A percentile compares a stretch with the other conserved stretches of the same genome.
Evolutionary conservation across 2,329 filamentous ascomycete genomes (phyloP).

Genomic region (Monosporascus sp.): DNA sequence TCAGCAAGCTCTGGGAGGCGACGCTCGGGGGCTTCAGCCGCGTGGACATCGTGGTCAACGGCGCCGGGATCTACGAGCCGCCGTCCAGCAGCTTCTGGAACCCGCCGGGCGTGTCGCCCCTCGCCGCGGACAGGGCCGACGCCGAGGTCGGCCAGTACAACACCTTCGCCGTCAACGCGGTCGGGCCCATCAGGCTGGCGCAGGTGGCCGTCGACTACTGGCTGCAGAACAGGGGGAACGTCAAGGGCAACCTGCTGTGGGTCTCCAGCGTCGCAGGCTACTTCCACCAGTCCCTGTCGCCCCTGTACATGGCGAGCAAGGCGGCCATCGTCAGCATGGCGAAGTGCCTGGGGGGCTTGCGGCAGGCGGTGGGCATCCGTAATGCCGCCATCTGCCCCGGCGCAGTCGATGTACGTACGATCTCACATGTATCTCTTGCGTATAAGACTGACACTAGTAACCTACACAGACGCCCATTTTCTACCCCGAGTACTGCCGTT

Average conservation of each 20-base stretch:
- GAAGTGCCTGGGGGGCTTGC: too few relatives aligned
- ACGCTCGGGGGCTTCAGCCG: conserved; percentile 12
- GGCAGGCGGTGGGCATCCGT: too few relatives aligned
- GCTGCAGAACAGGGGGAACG: conserved; percentile 14
- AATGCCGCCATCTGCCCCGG: too few relatives aligned
- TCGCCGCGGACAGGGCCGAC: conserved; percentile 12
- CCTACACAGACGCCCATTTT: too few relatives aligned
- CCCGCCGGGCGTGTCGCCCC: conserved; percentile 13
- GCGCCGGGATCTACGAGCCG: conserved; percentile 15
- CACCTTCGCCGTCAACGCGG: conserved; percentile 15
- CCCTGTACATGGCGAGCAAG: conserved; percentile 27
- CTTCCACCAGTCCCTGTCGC: conserved; percentile 23
- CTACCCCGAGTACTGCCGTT: too few relatives aligned
- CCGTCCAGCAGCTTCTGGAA: conserved; percentile 19
- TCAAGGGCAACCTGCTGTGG: conserved; percentile 22
- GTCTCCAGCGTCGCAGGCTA: conserved; percentile 25
- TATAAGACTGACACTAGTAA: too few relatives aligned
- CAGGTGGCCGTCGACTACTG: conserved; percentile 25
- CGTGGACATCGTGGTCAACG: conserved; percentile 13
- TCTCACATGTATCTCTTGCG: too few relatives aligned
- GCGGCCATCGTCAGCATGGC: conserved; percentile 15
- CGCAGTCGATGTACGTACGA: too few relatives aligned
- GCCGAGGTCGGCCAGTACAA: conserved; percentile 12
- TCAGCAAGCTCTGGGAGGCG: conserved; percentile 17
- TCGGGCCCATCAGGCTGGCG: conserved; percentile 16